These are phyloP conservation scores for Hansenula lynferdii DNA, from an alignment of 1,139 yeast genomes.

Conservation along the genomic window DNA sequence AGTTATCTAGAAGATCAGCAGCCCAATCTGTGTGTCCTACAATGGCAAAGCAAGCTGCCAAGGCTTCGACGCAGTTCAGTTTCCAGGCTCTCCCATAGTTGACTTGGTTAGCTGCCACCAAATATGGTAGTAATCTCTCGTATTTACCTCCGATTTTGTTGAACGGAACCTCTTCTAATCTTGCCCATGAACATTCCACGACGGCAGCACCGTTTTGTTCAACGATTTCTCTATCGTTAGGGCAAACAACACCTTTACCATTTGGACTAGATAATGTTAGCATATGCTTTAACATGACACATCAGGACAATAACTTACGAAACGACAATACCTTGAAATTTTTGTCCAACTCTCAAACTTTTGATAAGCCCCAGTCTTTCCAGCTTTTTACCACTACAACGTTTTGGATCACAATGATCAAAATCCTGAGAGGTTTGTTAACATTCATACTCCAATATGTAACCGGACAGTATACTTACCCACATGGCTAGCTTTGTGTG, in stretches of 20 bases:
- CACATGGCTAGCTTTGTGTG: slow-evolving; percentile 82
- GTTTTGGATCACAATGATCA: slow-evolving; percentile 97
- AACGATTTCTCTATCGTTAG: slow-evolving; percentile 74
- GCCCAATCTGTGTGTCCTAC: slow-evolving; percentile 95
- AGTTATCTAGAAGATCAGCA: slow-evolving; percentile 61
- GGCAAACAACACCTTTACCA: slow-evolving; percentile 89
- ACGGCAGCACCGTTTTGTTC: slow-evolving; percentile 89
- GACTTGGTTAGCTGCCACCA: slow-evolving; percentile 96
- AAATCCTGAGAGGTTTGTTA: slow-evolving; percentile 44
- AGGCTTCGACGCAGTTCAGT: slow-evolving; percentile 92
- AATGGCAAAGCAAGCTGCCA: slow-evolving; percentile 96
- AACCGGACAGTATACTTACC: too few relatives aligned
- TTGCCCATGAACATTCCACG: slow-evolving; percentile 98
- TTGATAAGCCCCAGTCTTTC: slow-evolving; percentile 84
- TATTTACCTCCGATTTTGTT: slow-evolving; percentile 85
- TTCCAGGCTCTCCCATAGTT: slow-evolving; percentile 98
- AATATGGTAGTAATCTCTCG: slow-evolving; percentile 83
- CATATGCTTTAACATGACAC: neutral
- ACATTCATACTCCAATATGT: too few relatives aligned
- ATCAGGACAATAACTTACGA: too few relatives aligned
- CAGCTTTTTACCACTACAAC: slow-evolving; percentile 94
- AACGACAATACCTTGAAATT: slow-evolving; percentile 84
- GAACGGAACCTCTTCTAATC: slow-evolving; percentile 94
- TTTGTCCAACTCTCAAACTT: slow-evolving; percentile 81
- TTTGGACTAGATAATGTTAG: slow-evolving; percentile 46